Conservation (phyloP, 2,329 filamentous ascomycete genomes). For the Calonectria naviculata region DNA sequence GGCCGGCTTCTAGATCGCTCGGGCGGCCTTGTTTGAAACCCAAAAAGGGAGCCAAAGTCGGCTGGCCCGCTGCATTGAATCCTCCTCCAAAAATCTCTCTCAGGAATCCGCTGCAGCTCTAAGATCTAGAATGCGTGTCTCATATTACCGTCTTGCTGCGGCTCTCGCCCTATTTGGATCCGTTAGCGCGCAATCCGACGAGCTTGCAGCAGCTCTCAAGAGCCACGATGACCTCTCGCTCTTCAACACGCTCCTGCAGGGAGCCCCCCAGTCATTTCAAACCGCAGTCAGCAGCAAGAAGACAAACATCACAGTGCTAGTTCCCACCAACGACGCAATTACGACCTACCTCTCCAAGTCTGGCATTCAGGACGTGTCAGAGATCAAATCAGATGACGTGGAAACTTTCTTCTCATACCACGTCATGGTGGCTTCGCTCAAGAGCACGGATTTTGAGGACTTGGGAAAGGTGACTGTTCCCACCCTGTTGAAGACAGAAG, state of each 20-base stretch:
- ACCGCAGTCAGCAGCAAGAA: conserved; percentile 7
- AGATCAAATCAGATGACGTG: conserved; percentile 12
- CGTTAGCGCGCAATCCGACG: conserved; percentile 20
- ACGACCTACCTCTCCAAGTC: conserved; percentile 23
- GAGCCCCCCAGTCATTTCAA: conserved; percentile 3
- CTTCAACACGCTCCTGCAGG: conserved; percentile 22
- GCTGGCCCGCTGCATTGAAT: too few species aligned
- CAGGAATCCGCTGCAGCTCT: not conserved
- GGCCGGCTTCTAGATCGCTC: not conserved
- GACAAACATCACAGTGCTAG: conserved; percentile 31
- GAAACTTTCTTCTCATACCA: conserved; percentile 35
- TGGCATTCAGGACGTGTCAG: not conserved
- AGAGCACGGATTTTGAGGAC: conserved; percentile 17
- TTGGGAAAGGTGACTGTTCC: conserved; percentile 22
- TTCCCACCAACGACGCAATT: conserved; percentile 34
- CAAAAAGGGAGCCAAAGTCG: not conserved
- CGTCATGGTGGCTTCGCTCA: conserved; percentile 17
- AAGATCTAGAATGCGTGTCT: conserved; percentile 16
- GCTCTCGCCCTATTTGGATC: conserved; percentile 12
- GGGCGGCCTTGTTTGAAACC: not conserved
- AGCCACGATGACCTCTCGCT: conserved; percentile 25
- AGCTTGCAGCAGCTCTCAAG: conserved; percentile 21
- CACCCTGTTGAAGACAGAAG: conserved; percentile 14
- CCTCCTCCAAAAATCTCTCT: not conserved
- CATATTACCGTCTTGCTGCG: not conserved